Conservation (phyloP, 495 filamentous ascomycete species). For the Sordaria brevicollis region DNA sequence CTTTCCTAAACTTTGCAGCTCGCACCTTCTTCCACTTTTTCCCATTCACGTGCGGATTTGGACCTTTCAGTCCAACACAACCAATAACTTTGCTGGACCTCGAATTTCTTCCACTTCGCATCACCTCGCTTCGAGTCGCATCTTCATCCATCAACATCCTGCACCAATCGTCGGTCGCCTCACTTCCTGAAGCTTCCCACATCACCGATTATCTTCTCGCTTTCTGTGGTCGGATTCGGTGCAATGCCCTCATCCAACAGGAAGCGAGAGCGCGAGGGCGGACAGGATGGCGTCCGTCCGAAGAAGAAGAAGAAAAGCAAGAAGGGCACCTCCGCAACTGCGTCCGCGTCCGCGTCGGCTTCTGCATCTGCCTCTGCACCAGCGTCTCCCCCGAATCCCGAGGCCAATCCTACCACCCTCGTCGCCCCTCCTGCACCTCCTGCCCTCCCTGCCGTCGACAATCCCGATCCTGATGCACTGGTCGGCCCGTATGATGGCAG, state of each 20-base stretch:
- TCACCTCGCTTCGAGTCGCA: neutral
- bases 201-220: neutral
- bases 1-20: neutral
- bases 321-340: neutral
- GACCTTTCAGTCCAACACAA: neutral
- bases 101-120: too few species aligned
- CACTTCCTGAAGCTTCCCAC: neutral
- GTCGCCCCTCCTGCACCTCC: too few species aligned
- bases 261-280: neutral
- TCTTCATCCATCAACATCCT: neutral
- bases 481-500: constrained; percentile 1
- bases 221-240: neutral
- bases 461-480: neutral
- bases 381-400: neutral
- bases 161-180: neutral
- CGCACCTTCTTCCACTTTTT: neutral
- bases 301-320: neutral
- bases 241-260: neutral
- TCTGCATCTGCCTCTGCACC: neutral
- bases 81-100: neutral
- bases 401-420: neutral
- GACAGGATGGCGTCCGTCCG: neutral
- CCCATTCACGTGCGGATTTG: neutral
- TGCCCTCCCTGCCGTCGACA: neutral
- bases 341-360: neutral